A percentile compares a stretch with the other conserved stretches of the same genome.
These are phyloP conservation scores for Papilionanthe hybrid DNA, from an alignment of 116 monocot genomes.

Conservation along the genomic window DNA sequence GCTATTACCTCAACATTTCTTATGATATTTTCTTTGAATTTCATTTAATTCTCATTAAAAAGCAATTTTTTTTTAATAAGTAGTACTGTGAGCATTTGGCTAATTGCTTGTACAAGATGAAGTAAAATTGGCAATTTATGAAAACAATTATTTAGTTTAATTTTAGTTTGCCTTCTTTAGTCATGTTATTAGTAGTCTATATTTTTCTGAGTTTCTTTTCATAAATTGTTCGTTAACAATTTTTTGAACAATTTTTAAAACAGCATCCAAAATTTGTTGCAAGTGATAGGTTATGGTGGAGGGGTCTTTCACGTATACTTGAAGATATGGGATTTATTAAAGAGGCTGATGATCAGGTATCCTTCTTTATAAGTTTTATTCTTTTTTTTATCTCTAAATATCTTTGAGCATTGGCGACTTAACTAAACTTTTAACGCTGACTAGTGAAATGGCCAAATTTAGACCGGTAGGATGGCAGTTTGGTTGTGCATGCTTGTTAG, in stretches of 20 bases:
- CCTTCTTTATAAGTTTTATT: background rate
- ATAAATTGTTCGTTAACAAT: background rate
- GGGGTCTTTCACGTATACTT: conserved; percentile 77
- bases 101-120: background rate
- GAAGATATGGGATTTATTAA: conserved; percentile 64
- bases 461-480: too few relatives aligned
- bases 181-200: background rate
- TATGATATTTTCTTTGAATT: background rate
- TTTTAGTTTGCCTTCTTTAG: background rate
- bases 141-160: background rate
- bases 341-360: conserved; percentile 61
- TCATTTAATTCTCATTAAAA: background rate
- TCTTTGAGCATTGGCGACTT: background rate
- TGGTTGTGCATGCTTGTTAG: too few relatives aligned
- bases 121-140: background rate
- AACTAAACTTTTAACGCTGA: background rate
- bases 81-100: background rate
- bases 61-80: background rate
- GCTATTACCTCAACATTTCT: background rate
- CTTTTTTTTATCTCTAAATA: background rate
- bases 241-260: background rate
- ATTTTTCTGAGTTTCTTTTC: background rate
- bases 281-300: conserved; percentile 75
- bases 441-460: background rate
- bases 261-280: conserved; percentile 63